phyloP scores from a whole-genome alignment of 139 green algal genomes.

The Asterochloris sp. region DNA sequence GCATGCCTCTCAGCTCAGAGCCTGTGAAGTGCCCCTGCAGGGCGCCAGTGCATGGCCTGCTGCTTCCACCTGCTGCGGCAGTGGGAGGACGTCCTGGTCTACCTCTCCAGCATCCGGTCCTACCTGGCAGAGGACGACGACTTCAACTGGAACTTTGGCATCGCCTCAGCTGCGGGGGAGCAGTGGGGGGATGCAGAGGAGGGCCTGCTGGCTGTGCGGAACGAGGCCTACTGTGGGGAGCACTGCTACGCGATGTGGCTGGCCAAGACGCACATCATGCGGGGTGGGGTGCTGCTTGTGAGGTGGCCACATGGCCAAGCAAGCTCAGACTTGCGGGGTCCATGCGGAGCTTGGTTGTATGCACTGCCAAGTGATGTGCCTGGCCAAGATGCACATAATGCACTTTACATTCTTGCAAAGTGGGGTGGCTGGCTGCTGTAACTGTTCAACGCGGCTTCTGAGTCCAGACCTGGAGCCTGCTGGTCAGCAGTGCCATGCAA shows the following conservation, averaged over 20 bases:
- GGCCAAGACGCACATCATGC: constrained; percentile 67
- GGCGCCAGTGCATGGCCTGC: constrained; percentile 78
- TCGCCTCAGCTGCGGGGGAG: constrained; percentile 57
- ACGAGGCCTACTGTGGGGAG: constrained; percentile 61
- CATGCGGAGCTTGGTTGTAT: too few species aligned
- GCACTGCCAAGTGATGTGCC: too few species aligned
- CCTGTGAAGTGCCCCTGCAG: constrained; percentile 15
- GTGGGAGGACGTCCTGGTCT: constrained; percentile 60
- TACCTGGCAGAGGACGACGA: constrained; percentile 64
- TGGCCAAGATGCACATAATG: too few species aligned
- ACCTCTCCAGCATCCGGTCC: constrained; percentile 46
- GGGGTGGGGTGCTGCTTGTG: neutral
- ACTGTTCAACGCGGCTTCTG: too few species aligned
- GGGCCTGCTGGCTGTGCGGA: constrained; percentile 55
- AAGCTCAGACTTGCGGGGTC: neutral
- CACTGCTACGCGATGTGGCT: constrained; percentile 62
- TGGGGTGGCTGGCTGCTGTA: too few species aligned
- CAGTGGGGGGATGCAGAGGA: constrained; percentile 76
- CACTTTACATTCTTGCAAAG: too few species aligned
- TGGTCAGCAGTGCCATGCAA: too few species aligned
- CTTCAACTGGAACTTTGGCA: constrained; percentile 87
- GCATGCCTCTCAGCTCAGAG: too few species aligned
- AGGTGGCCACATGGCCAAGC: neutral
- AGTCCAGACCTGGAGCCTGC: too few species aligned
- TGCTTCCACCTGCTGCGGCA: constrained; percentile 81